Evolutionary conservation across 2,329 filamentous ascomycete species (phyloP).

Genomic region (Venturia pyrina): DNA sequence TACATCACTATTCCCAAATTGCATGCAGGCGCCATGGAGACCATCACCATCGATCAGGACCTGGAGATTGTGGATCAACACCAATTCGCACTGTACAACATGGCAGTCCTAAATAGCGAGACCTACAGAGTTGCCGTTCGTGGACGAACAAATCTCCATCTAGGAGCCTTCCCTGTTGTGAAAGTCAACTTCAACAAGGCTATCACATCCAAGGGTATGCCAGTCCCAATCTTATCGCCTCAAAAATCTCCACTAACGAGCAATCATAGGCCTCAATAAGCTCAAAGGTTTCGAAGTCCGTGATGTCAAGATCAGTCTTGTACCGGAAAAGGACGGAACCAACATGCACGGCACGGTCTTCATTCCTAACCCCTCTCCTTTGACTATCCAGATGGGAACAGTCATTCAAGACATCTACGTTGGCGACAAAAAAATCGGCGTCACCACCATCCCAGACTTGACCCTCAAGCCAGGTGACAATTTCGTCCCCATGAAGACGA

Average conservation of each 20-base stretch:
- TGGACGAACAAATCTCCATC: slow-evolving; percentile 43
- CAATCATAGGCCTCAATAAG: slow-evolving; percentile 41
- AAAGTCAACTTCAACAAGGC: slow-evolving; percentile 46
- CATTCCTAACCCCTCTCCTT: slow-evolving; percentile 54
- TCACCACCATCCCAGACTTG: slow-evolving; percentile 48
- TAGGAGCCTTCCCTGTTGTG: slow-evolving; percentile 39
- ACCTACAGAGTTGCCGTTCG: slow-evolving; percentile 39
- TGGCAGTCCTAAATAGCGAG: slow-evolving; percentile 38
- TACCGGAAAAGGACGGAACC: slow-evolving; percentile 31
- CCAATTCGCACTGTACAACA: slow-evolving; percentile 41
- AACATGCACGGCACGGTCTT: slow-evolving; percentile 52
- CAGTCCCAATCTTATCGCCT: background rate
- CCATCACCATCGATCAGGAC: slow-evolving; percentile 33
- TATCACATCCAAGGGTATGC: slow-evolving; percentile 45
- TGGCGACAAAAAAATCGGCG: slow-evolving; percentile 43
- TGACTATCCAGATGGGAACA: slow-evolving; percentile 59
- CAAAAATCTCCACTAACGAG: background rate
- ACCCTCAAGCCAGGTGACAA: slow-evolving; percentile 50
- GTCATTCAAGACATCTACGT: slow-evolving; percentile 51
- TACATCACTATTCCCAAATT: slow-evolving; percentile 36
- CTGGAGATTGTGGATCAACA: slow-evolving; percentile 33
- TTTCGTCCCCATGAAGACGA: slow-evolving; percentile 44
- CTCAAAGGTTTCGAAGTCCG: slow-evolving; percentile 46
- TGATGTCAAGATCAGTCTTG: slow-evolving; percentile 39
- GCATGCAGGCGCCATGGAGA: slow-evolving; percentile 33